These are phyloP conservation scores for Apiotrichum akiyoshidainum DNA, from an alignment of 1,284 basidiomycete species.

Conservation along the genomic window DNA sequence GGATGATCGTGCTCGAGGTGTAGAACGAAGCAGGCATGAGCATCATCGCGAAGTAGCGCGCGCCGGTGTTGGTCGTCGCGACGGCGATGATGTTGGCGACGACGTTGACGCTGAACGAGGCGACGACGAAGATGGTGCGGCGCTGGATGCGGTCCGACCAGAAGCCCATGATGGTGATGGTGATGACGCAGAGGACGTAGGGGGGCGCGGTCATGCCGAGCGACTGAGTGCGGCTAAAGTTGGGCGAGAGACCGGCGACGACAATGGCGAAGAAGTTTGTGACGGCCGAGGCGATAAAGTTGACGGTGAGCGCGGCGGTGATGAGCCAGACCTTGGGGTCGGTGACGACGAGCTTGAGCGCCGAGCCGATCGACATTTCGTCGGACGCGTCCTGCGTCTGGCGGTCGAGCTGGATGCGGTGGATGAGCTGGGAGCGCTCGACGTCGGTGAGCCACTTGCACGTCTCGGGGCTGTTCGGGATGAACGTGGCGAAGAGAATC, in stretches of 20 bases:
- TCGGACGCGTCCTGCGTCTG: constrained; percentile 32
- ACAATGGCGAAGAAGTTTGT: constrained; percentile 49
- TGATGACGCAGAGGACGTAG: constrained; percentile 41
- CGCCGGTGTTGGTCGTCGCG: constrained; percentile 40
- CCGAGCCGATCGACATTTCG: constrained; percentile 27
- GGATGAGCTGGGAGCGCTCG: constrained; percentile 38
- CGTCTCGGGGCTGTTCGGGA: constrained; percentile 41
- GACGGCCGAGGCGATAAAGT: constrained; percentile 37
- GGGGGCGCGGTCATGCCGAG: constrained; percentile 47
- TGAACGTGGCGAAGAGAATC: constrained; percentile 33
- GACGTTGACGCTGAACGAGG: constrained; percentile 54
- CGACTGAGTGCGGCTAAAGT: constrained; percentile 46
- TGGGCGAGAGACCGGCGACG: constrained; percentile 30
- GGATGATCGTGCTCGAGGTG: constrained; percentile 44
- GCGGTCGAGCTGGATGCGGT: constrained; percentile 42
- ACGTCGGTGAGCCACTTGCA: constrained; percentile 33
- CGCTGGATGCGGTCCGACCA: constrained; percentile 44
- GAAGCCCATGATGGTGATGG: constrained; percentile 41
- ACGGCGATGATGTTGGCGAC: constrained; percentile 72
- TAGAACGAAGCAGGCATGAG: constrained; percentile 31
- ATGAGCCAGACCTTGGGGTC: constrained; percentile 44
- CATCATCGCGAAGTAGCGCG: constrained; percentile 46
- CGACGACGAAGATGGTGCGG: constrained; percentile 24
- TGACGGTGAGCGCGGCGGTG: constrained; percentile 20
- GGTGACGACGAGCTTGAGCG: constrained; percentile 32